Evolutionary conservation across 345 rosid genomes (phyloP), one percentile per base, ranked within the genome.

Genomic region (Eucalyptus sp.): DNA sequence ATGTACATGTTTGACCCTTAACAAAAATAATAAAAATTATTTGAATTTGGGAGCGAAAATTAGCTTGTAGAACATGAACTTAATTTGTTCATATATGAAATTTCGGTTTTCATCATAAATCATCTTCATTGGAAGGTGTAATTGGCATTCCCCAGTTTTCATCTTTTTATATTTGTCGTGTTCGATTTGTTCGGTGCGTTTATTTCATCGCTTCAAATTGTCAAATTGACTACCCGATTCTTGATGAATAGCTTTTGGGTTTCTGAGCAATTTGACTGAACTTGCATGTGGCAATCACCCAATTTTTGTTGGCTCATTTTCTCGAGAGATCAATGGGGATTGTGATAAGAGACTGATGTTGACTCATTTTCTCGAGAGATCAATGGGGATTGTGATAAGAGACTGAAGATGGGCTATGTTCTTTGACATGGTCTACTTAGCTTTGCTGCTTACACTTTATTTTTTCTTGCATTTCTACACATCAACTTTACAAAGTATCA

Each of bases 151-250:
- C 41, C 37, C 2, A 2, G 0, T 15, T 31, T 66, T 31, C 22
- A 1, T 60, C 66, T 11, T 25, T 5, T n/a, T 66, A 4, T 15
- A 66, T 31, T 66, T 16, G 22, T 17, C 7, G 7, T 0, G 13
- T 33, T 33, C 2, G 7, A 9, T 68, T 17, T 68, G 80, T 33
- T 68, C 4, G 0, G 0, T 17, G 43, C 2, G 7, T 20, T 8
- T 54, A 54, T 66, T 31, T 66, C 6, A 5, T 33, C 3, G 4
- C 81, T 71, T 71, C 81, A 18, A 68, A 33, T 33, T 17, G 13
- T 33, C 81, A 25, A 18, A 7, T 54, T 20, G 83, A 8, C 46
- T 10, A 11, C 25, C 3, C 2, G 2, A 71, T 17, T 37, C 14
- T 37, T 41, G 41, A 41, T 37, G 27, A 37, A 71, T 2, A 33